phyloP scores from a whole-genome alignment of 2,329 filamentous ascomycete genomes.

The Ophiostoma ips region DNA sequence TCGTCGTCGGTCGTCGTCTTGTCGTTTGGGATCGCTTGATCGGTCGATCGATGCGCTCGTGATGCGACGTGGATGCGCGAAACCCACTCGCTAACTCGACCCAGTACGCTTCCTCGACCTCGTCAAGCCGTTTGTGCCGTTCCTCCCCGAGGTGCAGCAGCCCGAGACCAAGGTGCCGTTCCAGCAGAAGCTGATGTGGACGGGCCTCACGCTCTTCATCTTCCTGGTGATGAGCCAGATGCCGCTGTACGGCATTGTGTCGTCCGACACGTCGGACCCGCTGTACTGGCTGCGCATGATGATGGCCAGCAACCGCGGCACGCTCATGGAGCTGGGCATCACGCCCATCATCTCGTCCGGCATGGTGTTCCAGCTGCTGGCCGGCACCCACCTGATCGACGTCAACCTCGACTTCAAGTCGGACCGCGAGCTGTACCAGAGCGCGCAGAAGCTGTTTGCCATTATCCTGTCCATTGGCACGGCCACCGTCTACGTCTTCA shows the following conservation, averaged over 20 bases:
- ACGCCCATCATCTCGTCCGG: conserved; percentile 98
- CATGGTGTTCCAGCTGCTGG: conserved; percentile 99
- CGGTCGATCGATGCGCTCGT: background rate
- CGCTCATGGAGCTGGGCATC: conserved; percentile 90
- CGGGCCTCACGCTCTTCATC: conserved; percentile 84
- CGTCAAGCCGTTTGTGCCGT: conserved; percentile 98
- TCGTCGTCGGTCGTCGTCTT: too few species aligned
- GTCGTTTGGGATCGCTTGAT: too few species aligned
- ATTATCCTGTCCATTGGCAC: conserved; percentile 97
- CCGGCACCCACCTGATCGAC: conserved; percentile 98
- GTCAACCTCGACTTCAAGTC: conserved; percentile 99
- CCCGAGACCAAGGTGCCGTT: conserved; percentile 98
- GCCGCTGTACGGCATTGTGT: conserved; percentile 98
- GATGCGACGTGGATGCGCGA: background rate
- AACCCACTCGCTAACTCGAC: background rate
- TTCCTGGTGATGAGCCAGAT: conserved; percentile 99
- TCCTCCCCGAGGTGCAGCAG: conserved; percentile 97
- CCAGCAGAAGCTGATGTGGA: conserved; percentile 98
- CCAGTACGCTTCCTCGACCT: conserved; percentile 97
- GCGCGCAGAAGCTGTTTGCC: conserved; percentile 95
- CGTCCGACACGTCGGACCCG: conserved; percentile 94
- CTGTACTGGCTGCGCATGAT: conserved; percentile 99
- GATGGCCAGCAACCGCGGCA: conserved; percentile 96
- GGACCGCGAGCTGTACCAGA: conserved; percentile 99
- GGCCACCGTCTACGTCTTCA: conserved; percentile 96